Evolutionary conservation across 2,329 filamentous ascomycete genomes (phyloP).

Genomic region (Pseudopithomyces chartarum): DNA sequence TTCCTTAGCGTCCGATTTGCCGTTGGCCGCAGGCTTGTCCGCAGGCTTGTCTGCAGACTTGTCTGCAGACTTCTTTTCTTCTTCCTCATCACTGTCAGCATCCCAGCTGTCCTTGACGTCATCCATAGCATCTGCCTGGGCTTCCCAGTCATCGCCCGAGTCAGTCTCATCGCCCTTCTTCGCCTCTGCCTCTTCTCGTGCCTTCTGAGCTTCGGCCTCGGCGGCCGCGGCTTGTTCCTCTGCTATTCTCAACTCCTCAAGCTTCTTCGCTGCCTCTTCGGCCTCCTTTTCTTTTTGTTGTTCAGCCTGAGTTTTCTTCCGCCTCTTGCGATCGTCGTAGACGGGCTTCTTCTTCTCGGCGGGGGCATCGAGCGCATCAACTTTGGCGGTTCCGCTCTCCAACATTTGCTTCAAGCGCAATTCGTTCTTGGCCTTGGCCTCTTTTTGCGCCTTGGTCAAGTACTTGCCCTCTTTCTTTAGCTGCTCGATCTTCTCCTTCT

Average conservation of each 20-base stretch:
- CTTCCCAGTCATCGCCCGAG: slow-evolving; percentile 83
- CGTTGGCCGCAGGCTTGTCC: slow-evolving; percentile 13
- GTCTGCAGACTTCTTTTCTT: slow-evolving; percentile 52
- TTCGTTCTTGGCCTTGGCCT: slow-evolving; percentile 79
- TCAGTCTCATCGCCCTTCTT: slow-evolving; percentile 67
- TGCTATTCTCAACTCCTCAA: slow-evolving; percentile 57
- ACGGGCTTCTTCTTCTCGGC: slow-evolving; percentile 80
- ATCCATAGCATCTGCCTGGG: slow-evolving; percentile 72
- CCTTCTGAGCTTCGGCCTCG: slow-evolving; percentile 74
- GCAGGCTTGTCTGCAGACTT: not conserved
- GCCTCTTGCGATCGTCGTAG: slow-evolving; percentile 78
- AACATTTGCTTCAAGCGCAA: slow-evolving; percentile 85
- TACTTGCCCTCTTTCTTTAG: slow-evolving; percentile 88
- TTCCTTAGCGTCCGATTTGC: slow-evolving; percentile 19
- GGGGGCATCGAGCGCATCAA: slow-evolving; percentile 63
- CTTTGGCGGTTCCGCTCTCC: slow-evolving; percentile 71
- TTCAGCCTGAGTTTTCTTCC: slow-evolving; percentile 67
- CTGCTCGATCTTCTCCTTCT: slow-evolving; percentile 85
- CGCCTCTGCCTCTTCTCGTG: slow-evolving; percentile 59
- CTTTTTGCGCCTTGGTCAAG: slow-evolving; percentile 82
- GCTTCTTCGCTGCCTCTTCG: slow-evolving; percentile 62
- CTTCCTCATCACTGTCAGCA: slow-evolving; percentile 77
- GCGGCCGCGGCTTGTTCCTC: slow-evolving; percentile 76
- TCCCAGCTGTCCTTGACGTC: slow-evolving; percentile 96
- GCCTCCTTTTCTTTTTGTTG: slow-evolving; percentile 53